A percentile compares a stretch with the other conserved stretches of the same genome.
Evolutionary conservation across 805 yeast species (phyloP).

Genomic region (Metschnikowia reukaufii): DNA sequence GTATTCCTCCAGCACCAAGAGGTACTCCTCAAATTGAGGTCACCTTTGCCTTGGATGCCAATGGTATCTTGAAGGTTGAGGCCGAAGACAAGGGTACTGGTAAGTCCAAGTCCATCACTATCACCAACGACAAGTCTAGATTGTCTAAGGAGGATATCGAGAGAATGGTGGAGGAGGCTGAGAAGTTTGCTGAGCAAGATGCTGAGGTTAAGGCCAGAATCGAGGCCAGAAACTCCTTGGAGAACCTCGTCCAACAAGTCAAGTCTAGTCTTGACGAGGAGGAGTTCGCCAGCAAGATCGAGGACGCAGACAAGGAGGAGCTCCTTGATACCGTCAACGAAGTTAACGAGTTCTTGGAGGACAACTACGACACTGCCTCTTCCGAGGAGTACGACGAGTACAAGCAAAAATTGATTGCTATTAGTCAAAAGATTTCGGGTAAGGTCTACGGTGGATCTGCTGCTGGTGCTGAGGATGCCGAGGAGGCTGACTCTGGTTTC

Average conservation of each 20-base stretch:
- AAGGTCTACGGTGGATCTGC: conserved; percentile 60
- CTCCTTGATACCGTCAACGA: conserved; percentile 85
- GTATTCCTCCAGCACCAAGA: conserved; percentile 26
- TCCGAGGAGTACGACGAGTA: conserved; percentile 93
- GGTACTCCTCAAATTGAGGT: conserved; percentile 26
- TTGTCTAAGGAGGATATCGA: conserved; percentile 24
- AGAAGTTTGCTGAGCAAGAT: conserved; percentile 23
- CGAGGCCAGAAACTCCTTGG: conserved; percentile 23
- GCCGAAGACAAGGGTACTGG: conserved; percentile 25
- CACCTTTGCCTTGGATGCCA: conserved; percentile 23
- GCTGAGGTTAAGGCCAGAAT: conserved; percentile 22
- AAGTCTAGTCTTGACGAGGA: conserved; percentile 18
- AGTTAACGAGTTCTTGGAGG: conserved; percentile 76
- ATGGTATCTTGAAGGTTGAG: conserved; percentile 24
- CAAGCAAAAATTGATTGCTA: conserved; percentile 73
- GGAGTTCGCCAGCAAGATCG: conserved; percentile 53
- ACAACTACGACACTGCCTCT: conserved; percentile 78
- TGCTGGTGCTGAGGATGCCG: conserved; percentile 47
- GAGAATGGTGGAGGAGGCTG: conserved; percentile 24
- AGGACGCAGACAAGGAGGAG: conserved; percentile 89
- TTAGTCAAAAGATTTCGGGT: conserved; percentile 90
- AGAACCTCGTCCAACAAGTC: conserved; percentile 19
- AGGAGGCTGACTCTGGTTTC: conserved; percentile 29
- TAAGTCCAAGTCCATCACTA: conserved; percentile 22
- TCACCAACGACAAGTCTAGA: conserved; percentile 22